Evolutionary conservation across 2,329 filamentous ascomycete species (phyloP), one percentile per base, ranked within the genome.

Genomic region (Epichloe hybrida): DNA sequence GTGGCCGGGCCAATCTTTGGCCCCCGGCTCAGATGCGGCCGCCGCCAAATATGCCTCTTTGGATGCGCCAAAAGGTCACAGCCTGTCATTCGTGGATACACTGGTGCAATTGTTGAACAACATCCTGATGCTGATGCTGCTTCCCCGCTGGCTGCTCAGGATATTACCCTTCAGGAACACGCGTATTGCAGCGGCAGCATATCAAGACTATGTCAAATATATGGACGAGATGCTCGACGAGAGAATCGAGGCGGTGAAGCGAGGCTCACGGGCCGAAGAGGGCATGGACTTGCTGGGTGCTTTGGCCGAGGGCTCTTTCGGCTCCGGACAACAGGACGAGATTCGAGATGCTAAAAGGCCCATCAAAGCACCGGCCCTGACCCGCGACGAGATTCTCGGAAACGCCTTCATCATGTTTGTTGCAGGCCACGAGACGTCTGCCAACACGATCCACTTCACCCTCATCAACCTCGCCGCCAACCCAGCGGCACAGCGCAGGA

Each of bases 361-460:
- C 17, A 48, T 50, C 5, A 64, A 63, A 53, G 55, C 61, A 5
- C 68, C 65, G 12, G 63, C 65, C 17, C 64, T 84, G n/a, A 72
- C 67, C 5, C 77, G 81, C 55, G 72, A 74, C 4, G 84, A 89
- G 50, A 83, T 90, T 52, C 68, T 86, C 31, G 84, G 84, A 48
- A 89, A 89, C 60, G 80, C 84, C 20, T 84, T 83, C 55, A 71
- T 83, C 58, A 79, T 81, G 66, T 72, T 79, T 53, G 72, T 90
- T 1, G 86, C 87, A 0, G 87, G 87, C 12, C 86, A 93, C 65
- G 87, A 93, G 65, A 90, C 86, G 1, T 85, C 85, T 2, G 86
- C 86, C 46, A 88, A 86, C 64, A 76, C 79, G 4, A 71, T 89
- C 39, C 83, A 90, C 66, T 89, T 86, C 62, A 74, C 80, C 2